Evolutionary conservation across 805 yeast species (phyloP), one percentile per base, ranked within the genome.

Genomic region (Nakazawaea sp.): DNA sequence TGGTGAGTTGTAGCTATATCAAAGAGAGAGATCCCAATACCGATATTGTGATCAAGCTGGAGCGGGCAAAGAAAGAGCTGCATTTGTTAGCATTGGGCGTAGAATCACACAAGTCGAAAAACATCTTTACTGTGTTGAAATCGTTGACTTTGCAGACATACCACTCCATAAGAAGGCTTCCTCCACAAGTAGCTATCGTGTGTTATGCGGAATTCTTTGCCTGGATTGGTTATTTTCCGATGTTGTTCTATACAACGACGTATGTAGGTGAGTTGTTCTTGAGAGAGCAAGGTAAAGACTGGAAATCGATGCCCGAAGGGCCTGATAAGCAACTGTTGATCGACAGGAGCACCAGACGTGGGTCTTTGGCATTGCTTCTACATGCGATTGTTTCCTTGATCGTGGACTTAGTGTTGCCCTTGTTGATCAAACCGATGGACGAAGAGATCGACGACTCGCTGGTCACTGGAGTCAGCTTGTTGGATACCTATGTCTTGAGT

Each of bases 221-320:
- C 1, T 78, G 83, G 83, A 69, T 77, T 29, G 81, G 81, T 1
- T 78, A 79, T 58, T 78, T 78, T 55, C 80, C 81, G 2, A 67
- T 78, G 70, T 50, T 78, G 20, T 78, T 77, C 43, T 78, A 77
- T 47, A 75, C 81, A 3, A 72, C 83, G 2, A 75, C 81, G 0
- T 78, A 75, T 51, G 81, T 78, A 13, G 81, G 81, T 0, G 81
- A 73, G 41, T 55, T 78, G 12, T 75, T 72, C 53, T 56, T 62
- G 23, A 59, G 51, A 30, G 71, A 71, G 40, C 41, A 48, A 11
- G 62, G 74, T 4, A 50, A 61, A 13, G 63, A 58, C 30, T 62
- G 66, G 2, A 60, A 60, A 2, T 53, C 60, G 1, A 50, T 72
- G 24, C 65, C 72, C 1, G 50, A 45, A 3, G 48, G 40, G 7